phyloP scores from a whole-genome alignment of 2,329 filamentous ascomycete genomes.

The Sporothrix humicola region DNA sequence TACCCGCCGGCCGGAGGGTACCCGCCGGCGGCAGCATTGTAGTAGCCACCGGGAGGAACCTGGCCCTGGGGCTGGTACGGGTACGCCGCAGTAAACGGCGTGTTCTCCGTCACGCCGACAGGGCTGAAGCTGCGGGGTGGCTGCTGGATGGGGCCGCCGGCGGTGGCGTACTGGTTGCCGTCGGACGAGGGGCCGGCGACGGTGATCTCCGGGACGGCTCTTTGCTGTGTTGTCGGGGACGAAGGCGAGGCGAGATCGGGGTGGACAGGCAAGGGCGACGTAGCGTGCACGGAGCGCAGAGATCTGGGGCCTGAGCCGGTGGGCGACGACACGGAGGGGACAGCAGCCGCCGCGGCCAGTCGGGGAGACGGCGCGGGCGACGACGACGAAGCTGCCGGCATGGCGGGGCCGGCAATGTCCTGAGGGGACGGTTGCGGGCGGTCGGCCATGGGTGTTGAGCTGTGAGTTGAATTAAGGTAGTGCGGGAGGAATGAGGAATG shows the following conservation, averaged over 20 bases:
- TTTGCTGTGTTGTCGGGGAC: background rate
- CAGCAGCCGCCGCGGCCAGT: background rate
- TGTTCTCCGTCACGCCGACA: constrained; percentile 16
- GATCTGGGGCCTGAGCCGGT: background rate
- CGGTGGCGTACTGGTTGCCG: background rate
- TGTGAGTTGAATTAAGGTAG: background rate
- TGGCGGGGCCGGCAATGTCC: constrained; percentile 26
- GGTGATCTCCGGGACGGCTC: background rate
- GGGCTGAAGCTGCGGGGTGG: constrained; percentile 26
- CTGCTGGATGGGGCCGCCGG: background rate
- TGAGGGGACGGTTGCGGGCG: constrained; percentile 17
- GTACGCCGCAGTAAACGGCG: constrained; percentile 23
- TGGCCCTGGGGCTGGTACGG: background rate
- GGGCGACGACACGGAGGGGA: background rate
- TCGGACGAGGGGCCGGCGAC: constrained; percentile 15
- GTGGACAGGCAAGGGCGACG: constrained; percentile 4
- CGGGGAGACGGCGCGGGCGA: background rate
- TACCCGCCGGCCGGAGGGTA: constrained; percentile 12
- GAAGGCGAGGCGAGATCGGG: background rate
- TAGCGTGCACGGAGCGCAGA: background rate
- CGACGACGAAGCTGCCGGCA: background rate
- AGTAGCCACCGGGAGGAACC: background rate
- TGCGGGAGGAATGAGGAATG: constrained; percentile 7
- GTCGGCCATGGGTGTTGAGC: background rate
- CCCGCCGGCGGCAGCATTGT: background rate